Conservation (phyloP, 2,329 filamentous ascomycete genomes). For the Ceratocystis albifundus region DNA sequence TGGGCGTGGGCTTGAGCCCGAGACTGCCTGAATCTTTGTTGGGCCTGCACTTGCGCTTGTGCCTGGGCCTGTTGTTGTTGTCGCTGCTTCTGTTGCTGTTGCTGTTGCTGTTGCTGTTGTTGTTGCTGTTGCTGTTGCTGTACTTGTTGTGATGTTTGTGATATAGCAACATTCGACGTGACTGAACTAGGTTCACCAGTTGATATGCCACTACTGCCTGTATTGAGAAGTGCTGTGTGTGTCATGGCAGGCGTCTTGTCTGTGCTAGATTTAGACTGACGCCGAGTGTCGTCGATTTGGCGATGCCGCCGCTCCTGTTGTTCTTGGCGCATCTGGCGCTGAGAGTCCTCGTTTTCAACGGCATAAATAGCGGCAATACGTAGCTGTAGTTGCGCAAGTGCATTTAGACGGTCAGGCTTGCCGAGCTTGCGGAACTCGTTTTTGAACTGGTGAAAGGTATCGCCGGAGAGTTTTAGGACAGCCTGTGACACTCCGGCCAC, state of each 20-base stretch:
- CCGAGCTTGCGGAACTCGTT: conserved; percentile 36
- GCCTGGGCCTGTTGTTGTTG: background rate
- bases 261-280: conserved; percentile 20
- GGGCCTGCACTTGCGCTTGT: conserved; percentile 1
- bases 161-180: conserved; percentile 18
- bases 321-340: conserved; percentile 33
- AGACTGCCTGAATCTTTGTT: conserved; percentile 25
- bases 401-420: conserved; percentile 32
- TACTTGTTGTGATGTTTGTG: background rate
- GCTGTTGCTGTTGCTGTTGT: background rate
- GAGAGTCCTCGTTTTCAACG: conserved; percentile 36
- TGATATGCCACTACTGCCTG: background rate
- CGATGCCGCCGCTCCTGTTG: conserved; percentile 32
- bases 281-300: conserved; percentile 31
- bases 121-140: conserved; percentile 17
- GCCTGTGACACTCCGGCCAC: conserved; percentile 34
- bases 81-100: conserved; percentile 15
- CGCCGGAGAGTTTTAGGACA: conserved; percentile 34
- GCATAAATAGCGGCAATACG: conserved; percentile 37
- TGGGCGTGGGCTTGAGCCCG: conserved; percentile 19
- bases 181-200: conserved; percentile 19
- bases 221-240: conserved; percentile 11
- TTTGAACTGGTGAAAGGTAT: conserved; percentile 37
- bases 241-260: background rate
- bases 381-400: conserved; percentile 34